A percentile compares a stretch with the other conserved stretches of the same genome.
phyloP scores from a whole-genome alignment of 2,329 filamentous ascomycete genomes.

The Trichoderma sp. region DNA sequence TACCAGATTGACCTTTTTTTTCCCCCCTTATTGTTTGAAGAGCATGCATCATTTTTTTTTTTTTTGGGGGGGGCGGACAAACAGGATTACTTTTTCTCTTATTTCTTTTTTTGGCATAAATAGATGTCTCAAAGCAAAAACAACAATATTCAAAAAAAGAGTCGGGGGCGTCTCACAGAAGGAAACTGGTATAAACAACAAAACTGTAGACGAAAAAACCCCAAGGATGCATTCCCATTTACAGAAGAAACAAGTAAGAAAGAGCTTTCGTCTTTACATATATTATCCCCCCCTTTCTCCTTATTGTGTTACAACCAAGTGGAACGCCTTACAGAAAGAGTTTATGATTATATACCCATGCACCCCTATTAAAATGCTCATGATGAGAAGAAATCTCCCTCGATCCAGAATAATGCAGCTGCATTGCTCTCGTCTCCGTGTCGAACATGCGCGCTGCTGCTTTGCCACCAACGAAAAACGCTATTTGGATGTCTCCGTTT shows the following conservation, averaged over 20 bases:
- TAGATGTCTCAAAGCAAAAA: conserved; percentile 14
- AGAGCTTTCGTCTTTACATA: conserved; percentile 5
- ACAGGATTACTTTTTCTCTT: background rate
- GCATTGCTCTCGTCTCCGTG: background rate
- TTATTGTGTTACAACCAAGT: conserved; percentile 2
- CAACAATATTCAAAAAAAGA: background rate
- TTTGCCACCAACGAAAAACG: background rate
- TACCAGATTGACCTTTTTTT: conserved; percentile 10
- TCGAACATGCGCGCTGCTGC: conserved; percentile 2
- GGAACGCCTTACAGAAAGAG: conserved; percentile 15
- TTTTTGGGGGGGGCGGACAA: conserved; percentile 15
- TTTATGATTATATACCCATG: background rate
- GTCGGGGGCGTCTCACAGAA: background rate
- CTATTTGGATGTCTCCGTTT: background rate
- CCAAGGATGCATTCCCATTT: conserved; percentile 7
- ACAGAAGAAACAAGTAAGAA: background rate
- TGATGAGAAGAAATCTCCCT: background rate
- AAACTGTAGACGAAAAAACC: background rate
- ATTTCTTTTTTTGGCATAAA: conserved; percentile 16
- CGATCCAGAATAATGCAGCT: background rate
- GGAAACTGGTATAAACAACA: background rate
- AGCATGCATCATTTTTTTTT: background rate
- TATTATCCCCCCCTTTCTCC: background rate
- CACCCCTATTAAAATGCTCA: conserved; percentile 12
- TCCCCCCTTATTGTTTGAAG: background rate